phyloP scores from a whole-genome alignment of 129 eudicot species.

The Chrysanthemum seticuspe region DNA sequence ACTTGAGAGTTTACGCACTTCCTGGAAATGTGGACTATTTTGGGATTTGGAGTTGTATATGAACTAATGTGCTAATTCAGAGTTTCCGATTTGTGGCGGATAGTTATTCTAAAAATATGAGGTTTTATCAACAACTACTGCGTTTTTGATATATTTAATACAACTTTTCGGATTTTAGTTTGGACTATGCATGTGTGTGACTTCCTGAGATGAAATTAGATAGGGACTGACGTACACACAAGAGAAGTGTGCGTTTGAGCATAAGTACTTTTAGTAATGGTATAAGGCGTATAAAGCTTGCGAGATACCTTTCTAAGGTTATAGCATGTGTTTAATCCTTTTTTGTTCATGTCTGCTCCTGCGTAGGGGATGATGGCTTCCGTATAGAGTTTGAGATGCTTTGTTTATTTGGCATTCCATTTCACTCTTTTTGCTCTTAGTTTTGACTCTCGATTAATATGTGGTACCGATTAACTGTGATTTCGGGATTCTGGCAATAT shows the following conservation, averaged over 20 bases:
- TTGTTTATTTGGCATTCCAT: too few relatives aligned
- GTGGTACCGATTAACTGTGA: too few relatives aligned
- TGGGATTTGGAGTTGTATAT: not conserved
- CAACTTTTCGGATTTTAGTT: too few relatives aligned
- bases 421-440: too few relatives aligned
- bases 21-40: not conserved
- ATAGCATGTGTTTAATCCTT: slow-evolving; percentile 9
- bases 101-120: not conserved
- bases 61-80: not conserved
- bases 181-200: not conserved
- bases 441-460: too few relatives aligned
- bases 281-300: not conserved
- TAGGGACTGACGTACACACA: not conserved
- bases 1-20: not conserved
- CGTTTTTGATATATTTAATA: too few relatives aligned
- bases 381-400: too few relatives aligned
- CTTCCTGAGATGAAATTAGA: slow-evolving; percentile 1
- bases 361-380: too few relatives aligned
- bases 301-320: slow-evolving; percentile 1
- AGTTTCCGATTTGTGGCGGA: not conserved
- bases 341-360: too few relatives aligned
- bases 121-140: too few relatives aligned
- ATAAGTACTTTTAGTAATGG: slow-evolving; percentile 13
- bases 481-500: too few relatives aligned
- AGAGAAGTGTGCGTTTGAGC: not conserved